phyloP scores from a whole-genome alignment of 2,329 filamentous ascomycete genomes.

The Xylariales sp. region DNA sequence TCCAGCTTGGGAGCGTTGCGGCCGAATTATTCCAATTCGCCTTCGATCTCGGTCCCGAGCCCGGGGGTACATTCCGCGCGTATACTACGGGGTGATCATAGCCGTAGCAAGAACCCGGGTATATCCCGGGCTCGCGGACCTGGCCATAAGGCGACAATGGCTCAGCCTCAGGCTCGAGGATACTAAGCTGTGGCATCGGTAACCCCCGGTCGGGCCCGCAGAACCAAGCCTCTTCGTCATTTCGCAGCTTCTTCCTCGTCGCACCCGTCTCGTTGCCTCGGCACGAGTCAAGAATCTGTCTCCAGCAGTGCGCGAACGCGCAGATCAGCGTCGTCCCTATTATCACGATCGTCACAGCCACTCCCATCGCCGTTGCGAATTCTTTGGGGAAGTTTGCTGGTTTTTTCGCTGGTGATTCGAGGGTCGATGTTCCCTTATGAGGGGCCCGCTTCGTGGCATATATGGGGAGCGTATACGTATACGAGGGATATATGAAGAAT shows the following conservation, averaged over 20 bases:
- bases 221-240: slow-evolving; percentile 33
- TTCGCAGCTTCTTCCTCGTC: background rate
- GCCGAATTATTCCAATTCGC: background rate
- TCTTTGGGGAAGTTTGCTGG: slow-evolving; percentile 35
- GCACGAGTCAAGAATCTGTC: slow-evolving; percentile 34
- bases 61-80: background rate
- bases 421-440: background rate
- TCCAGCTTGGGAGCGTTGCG: slow-evolving; percentile 20
- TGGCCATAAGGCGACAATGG: slow-evolving; percentile 1
- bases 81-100: background rate
- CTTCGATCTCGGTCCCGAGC: background rate
- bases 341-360: slow-evolving; percentile 34
- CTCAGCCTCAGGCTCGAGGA: slow-evolving; percentile 18
- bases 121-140: background rate
- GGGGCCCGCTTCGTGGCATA: background rate
- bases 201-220: slow-evolving; percentile 22
- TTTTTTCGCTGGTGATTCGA: background rate
- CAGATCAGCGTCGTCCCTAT: slow-evolving; percentile 38
- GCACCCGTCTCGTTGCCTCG: background rate
- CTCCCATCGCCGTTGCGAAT: slow-evolving; percentile 37
- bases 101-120: background rate
- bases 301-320: slow-evolving; percentile 45
- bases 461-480: background rate
- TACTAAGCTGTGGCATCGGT: slow-evolving; percentile 20
- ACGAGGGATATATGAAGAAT: background rate